A percentile compares a stretch with the other conserved stretches of the same genome.
Conservation (phyloP, 2,329 filamentous ascomycete genomes). For the Raffaelea ambrosiae region DNA sequence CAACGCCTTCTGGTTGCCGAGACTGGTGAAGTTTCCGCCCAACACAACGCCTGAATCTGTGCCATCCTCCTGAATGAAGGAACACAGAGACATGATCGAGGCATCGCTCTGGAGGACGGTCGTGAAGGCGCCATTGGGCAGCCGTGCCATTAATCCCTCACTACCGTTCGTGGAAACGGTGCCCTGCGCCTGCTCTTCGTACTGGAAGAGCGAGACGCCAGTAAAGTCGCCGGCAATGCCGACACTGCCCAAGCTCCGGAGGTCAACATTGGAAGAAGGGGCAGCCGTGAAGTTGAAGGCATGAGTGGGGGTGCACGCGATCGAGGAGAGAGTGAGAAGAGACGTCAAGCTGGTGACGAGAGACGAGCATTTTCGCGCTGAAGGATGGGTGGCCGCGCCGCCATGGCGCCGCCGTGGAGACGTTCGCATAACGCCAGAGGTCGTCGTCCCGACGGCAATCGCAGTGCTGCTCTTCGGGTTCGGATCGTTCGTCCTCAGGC, state of each 20-base stretch:
- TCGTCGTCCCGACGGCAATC: no score
- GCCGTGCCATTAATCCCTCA: slow-evolving; percentile 68
- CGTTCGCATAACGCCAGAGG: slow-evolving; percentile 33
- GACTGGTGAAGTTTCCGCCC: slow-evolving; percentile 90
- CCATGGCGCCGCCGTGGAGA: slow-evolving; percentile 32
- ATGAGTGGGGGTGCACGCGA: slow-evolving; percentile 31
- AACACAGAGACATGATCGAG: slow-evolving; percentile 81
- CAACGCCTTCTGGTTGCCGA: slow-evolving; percentile 66
- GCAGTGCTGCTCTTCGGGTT: no score
- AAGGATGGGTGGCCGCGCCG: slow-evolving; percentile 9
- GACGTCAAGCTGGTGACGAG: slow-evolving; percentile 8
- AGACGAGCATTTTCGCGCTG: slow-evolving; percentile 25
- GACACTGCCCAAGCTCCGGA: slow-evolving; percentile 70
- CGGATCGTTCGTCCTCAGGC: no score
- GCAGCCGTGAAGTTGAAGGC: slow-evolving; percentile 53
- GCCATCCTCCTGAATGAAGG: slow-evolving; percentile 60
- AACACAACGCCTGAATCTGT: slow-evolving; percentile 67
- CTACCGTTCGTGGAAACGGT: slow-evolving; percentile 65
- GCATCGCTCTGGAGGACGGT: slow-evolving; percentile 71
- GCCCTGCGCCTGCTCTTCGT: slow-evolving; percentile 66
- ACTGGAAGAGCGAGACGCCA: slow-evolving; percentile 85
- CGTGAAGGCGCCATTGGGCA: slow-evolving; percentile 79
- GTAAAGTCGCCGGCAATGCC: slow-evolving; percentile 84
- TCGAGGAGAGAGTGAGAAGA: slow-evolving; percentile 30
- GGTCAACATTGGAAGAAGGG: slow-evolving; percentile 66